Evolutionary conservation across 495 filamentous ascomycete genomes (phyloP), one percentile per base, ranked within the genome.

Genomic region (Oleoguttula mirabilis): DNA sequence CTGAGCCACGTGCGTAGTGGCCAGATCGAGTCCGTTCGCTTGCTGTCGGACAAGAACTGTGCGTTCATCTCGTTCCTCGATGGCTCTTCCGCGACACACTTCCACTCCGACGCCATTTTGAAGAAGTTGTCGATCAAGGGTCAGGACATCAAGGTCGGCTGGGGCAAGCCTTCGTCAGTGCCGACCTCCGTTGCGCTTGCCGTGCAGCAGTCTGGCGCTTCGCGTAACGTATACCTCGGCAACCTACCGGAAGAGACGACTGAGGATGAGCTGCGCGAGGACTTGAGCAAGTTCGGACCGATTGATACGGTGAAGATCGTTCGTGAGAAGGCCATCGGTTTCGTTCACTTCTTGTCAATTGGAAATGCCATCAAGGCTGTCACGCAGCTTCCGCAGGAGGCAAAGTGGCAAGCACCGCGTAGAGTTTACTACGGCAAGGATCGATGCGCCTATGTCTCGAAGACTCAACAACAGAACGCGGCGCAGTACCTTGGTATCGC

Each of bases 351-450:
- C 69, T 67, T 98, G 50, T 96, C 90, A 17, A 93, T 98, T 59
- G 82, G 84, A 52, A 94, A 96, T 60, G 90, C 90, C 32, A 92
- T 98, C 72, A 98, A 98, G 67, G 90, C 90, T n/a, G 90, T 98
- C 27, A 76, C 85, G 23, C 90, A 96, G 60, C 72, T 98, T 21
- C 90, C 90, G 21, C 92, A 95, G 65, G 90, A 98, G 63, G 65
- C 80, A 3, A 94, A 94, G 64, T 98, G 90, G 90, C 88, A 94
- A 58, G 72, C 88, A 3, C 90, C 90, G 22, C 79, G 84, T 41
- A 82, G 90, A 30, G 92, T 98, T 10, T 96, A 94, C 69, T 98
- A 98, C 50, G 90, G 90, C 50, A 98, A 98, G 66, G 90, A 98
- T 60, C 75, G 90, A 32, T 98, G 90, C 58, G 90, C 90, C 15